Base-by-base conservation (phyloP, 2,329 filamentous ascomycete species). In the Cercospora sp. region DNA sequence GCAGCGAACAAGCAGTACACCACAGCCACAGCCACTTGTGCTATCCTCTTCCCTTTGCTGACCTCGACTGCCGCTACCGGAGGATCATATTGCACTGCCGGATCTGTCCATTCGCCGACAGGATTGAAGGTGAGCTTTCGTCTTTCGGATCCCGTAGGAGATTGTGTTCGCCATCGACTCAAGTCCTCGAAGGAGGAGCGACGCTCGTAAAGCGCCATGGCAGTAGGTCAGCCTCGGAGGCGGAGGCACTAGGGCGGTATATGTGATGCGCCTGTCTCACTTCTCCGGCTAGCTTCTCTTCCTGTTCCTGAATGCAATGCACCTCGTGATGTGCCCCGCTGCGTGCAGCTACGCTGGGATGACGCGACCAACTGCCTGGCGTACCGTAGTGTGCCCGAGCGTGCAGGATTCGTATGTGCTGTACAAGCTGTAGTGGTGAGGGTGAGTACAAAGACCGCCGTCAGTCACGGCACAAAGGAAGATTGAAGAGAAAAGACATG, bases 1-100 rank as follows among this genome's bases (percentile, higher is more conserved):
- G 93, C 90, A 6, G 91, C 88, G 68, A 96, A 84, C 39, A 94
- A 85, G 78, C 91, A 94, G 77, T 91, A 91, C 10, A 91, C 73
- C 1, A 92, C 87, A 5, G 89, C 90, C 58, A 87, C 82, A 48
- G 81, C 80, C n/a, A 94, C 87, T 80, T 94, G 91, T 16, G 86
- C 89, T 57, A 87, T 81, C 70, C 86, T 79, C 75, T 83, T 87
- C 67, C 80, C 78, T 66, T 81, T 83, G 68, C 82, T 81, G 31
- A 88, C 84, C 75, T 89, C 85, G 72, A 85, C 87, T 1, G 85
- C 85, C 61, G 78, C 80, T 16, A 82, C 76, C 8, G 81, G 78
- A 42, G 74, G 69, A 70, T 82, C 78, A 69, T 81, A 79, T 18
- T 78, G 75, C 13, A 77, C 75, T 3, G 75, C 71, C 10, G 79